Base-by-base conservation (phyloP, 2,329 filamentous ascomycete species). In the Talaromyces marneffei region DNA sequence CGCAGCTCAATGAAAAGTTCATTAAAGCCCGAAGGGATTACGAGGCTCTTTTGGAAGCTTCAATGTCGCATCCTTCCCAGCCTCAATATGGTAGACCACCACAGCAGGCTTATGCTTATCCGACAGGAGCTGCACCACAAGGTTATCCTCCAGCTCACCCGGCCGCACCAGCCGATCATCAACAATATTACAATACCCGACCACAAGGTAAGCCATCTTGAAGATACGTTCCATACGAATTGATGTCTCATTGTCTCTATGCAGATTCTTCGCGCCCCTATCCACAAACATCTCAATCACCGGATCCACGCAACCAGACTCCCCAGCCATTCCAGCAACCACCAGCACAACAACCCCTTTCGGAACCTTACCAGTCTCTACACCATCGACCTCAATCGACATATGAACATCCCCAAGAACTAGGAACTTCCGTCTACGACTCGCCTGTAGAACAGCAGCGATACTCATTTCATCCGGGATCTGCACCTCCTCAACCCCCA, bases 1-100 rank as follows among this genome's bases (percentile, higher is more conserved):
- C 94, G 2, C 93, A 97, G 73, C 81, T 99, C 65, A 99, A 99
- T 71, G 94, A 99, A 76, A 97, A 97, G 78, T 99, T 99, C 76
- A 97, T 99, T 82, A 99, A 99, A 77, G 94, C 94, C 50, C 88
- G 94, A 66, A 86, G 93, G 69, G 94, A 99, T 77, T 99, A 99
- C 74, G 94, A 99, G 77, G 87, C 90, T 31, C 83, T 99, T n/a
- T 81, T 99, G 20, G 94, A 99, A 75, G 89, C 91, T 18, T 97
- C 93, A 60, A 97, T 99, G 93, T 87, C 92, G 1, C 93, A 97
- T 67, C 89, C 92, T n/a, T 86, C 90, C 57, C 89, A 90, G 70
- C 85, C 88, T 52, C 85, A 83, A 66, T 94, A 93, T 72, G 87
- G 89, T 68, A 86, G 90, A 66, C 78, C 77, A 53, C 69, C 68